Conservation (phyloP, 2,329 filamentous ascomycete genomes). For the Fusarium fujikuroi region DNA sequence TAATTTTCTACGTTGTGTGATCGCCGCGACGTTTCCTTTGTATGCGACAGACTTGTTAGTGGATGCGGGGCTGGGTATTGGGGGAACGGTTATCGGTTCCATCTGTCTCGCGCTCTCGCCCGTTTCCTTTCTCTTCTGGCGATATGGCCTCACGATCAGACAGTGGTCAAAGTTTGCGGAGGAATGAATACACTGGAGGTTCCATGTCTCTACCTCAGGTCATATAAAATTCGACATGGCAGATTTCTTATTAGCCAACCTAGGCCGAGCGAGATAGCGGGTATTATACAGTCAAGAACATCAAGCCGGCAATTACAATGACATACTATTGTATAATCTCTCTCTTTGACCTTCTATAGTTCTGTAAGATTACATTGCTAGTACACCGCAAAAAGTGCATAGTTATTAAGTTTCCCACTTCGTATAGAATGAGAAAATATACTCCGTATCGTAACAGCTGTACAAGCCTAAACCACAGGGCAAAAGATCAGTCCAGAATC, state of each 20-base stretch:
- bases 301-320: too few relatives aligned
- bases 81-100: background rate
- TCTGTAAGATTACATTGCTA: background rate
- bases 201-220: accelerated
- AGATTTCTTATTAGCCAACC: accelerated
- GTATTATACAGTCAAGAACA: background rate
- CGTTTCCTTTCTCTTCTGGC: background rate
- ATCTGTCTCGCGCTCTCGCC: background rate
- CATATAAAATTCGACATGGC: accelerated
- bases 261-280: accelerated
- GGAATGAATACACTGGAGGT: accelerated
- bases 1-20: background rate
- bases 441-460: too few relatives aligned
- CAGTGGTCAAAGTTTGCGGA: background rate
- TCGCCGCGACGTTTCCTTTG: background rate
- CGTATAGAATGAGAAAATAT: background rate
- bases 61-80: background rate
- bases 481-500: too few relatives aligned
- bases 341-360: accelerated
- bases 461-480: too few relatives aligned
- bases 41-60: background rate
- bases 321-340: accelerated
- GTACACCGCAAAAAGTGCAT: accelerated
- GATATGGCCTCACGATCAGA: background rate
- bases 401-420: too few relatives aligned